These are phyloP conservation scores for Drosera spatulata DNA, from an alignment of 179 eudicot species.

Conservation along the genomic window DNA sequence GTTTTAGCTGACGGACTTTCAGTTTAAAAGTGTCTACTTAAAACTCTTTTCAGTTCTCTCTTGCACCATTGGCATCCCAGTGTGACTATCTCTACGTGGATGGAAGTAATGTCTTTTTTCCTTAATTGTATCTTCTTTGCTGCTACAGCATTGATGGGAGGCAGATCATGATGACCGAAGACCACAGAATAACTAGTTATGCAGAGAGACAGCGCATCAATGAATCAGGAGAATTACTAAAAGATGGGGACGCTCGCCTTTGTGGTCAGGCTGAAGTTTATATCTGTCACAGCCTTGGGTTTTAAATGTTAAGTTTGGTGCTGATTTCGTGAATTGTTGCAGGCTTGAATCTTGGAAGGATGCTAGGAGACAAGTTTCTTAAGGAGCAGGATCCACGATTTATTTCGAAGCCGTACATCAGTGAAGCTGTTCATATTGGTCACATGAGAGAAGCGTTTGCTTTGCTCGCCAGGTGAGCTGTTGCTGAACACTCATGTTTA, in stretches of 20 bases:
- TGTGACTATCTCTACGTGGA: too few relatives aligned
- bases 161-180: conserved; percentile 86
- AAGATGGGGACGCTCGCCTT: conserved; percentile 91
- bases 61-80: too few relatives aligned
- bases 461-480: conserved; percentile 69
- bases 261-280: conserved; percentile 42
- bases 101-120: too few relatives aligned
- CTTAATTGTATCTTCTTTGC: neutral
- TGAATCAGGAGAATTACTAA: conserved; percentile 66
- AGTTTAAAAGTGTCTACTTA: too few relatives aligned
- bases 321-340: conserved; percentile 11
- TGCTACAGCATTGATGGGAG: conserved; percentile 62
- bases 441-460: conserved; percentile 58
- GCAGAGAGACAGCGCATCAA: conserved; percentile 81
- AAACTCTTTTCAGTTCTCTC: too few relatives aligned
- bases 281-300: neutral
- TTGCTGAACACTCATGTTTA: too few relatives aligned
- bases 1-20: too few relatives aligned
- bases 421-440: conserved; percentile 57
- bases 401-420: conserved; percentile 79
- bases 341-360: conserved; percentile 93
- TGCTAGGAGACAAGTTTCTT: conserved; percentile 95
- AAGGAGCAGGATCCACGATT: conserved; percentile 95
- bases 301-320: neutral
- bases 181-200: conserved; percentile 77